Evolutionary conservation across 1,139 yeast genomes (phyloP).

Genomic region (Pichia sp.): DNA sequence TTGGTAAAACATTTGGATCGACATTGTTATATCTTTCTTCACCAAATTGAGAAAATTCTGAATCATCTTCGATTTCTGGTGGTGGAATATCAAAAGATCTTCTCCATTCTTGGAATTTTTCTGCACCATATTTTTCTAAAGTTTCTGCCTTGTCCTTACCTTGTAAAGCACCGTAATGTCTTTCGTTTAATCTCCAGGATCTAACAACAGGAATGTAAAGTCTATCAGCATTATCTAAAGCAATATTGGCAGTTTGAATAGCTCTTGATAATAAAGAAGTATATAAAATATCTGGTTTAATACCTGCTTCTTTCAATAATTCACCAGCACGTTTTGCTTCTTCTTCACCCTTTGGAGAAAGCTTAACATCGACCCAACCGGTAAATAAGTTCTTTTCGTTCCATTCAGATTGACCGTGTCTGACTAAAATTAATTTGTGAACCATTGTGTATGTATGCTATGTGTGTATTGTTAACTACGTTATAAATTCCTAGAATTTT

Average conservation of each 20-base stretch:
- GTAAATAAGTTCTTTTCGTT: constrained; percentile 97
- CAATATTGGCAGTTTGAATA: constrained; percentile 96
- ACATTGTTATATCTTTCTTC: constrained; percentile 81
- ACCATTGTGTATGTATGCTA: too few relatives aligned
- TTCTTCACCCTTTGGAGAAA: constrained; percentile 76
- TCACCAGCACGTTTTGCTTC: constrained; percentile 96
- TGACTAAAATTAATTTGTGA: constrained; percentile 73
- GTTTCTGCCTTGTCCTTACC: constrained; percentile 98
- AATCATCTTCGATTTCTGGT: constrained; percentile 72
- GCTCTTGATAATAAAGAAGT: constrained; percentile 94
- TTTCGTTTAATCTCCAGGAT: constrained; percentile 97
- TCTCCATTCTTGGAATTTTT: constrained; percentile 96
- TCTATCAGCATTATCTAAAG: constrained; percentile 84
- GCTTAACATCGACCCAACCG: constrained; percentile 96
- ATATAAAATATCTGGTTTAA: constrained; percentile 81
- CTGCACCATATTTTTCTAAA: constrained; percentile 80
- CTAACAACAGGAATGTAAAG: constrained; percentile 89
- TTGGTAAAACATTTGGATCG: constrained; percentile 83
- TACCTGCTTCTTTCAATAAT: constrained; percentile 79
- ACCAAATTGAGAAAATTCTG: constrained; percentile 77
- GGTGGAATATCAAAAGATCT: constrained; percentile 98
- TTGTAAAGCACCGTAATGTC: constrained; percentile 98
- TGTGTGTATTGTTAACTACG: too few relatives aligned
- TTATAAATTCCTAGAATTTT: too few relatives aligned
- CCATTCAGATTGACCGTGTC: constrained; percentile 99